phyloP scores from a whole-genome alignment of 73 alveolate genomes.

The Tetrahymena thermophila region DNA sequence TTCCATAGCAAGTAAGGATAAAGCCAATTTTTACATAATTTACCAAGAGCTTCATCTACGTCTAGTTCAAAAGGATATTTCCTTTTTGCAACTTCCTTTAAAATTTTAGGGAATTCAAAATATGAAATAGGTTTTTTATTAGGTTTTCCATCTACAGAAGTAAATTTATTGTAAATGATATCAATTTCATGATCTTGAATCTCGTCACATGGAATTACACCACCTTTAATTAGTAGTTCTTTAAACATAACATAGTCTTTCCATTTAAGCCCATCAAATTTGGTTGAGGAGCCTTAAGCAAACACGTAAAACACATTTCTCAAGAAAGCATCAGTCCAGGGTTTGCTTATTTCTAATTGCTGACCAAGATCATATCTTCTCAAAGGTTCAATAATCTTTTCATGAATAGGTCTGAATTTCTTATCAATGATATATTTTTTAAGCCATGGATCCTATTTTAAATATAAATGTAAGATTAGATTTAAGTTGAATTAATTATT shows the following conservation, averaged over 20 bases:
- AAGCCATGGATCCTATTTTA: background rate
- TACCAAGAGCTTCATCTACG: background rate
- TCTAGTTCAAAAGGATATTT: background rate
- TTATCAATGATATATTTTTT: background rate
- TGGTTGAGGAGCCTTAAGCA: background rate
- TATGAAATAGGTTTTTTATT: background rate
- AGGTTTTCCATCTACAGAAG: background rate
- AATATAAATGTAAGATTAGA: too few species aligned
- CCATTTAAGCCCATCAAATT: background rate
- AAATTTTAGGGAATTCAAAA: background rate
- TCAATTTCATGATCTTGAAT: background rate
- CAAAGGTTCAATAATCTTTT: background rate
- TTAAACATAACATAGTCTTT: background rate
- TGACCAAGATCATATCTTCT: slow-evolving; percentile 1
- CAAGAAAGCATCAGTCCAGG: background rate
- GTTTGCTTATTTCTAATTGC: background rate
- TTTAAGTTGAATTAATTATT: too few species aligned
- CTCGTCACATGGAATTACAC: background rate
- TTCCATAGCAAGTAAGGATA: background rate
- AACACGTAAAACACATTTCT: background rate
- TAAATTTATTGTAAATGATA: background rate
- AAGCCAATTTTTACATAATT: background rate
- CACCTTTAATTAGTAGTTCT: background rate
- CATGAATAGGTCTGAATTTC: background rate
- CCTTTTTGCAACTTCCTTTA: background rate